These are phyloP conservation scores for Psilocybe sp. DNA, from an alignment of 768 basidiomycete genomes.

Conservation along the genomic window DNA sequence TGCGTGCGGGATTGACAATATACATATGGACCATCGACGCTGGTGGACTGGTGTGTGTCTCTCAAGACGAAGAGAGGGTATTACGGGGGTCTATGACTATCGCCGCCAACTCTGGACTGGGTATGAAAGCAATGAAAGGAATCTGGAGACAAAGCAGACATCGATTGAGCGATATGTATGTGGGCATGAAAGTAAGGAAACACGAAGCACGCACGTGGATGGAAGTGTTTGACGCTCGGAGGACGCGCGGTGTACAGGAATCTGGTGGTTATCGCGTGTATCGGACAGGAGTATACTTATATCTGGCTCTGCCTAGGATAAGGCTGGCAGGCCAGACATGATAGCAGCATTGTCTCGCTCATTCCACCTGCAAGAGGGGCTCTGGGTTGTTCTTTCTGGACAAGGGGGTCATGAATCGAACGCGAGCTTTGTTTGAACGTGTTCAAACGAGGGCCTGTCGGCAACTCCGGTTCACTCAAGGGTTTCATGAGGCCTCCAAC, in stretches of 20 bases:
- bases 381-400: too few species aligned
- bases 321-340: too few species aligned
- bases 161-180: constrained; percentile 18
- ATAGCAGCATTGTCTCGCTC: too few species aligned
- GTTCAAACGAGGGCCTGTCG: too few species aligned
- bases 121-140: constrained; percentile 13
- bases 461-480: too few species aligned
- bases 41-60: constrained; percentile 3
- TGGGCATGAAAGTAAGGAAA: constrained; percentile 22
- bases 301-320: too few species aligned
- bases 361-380: too few species aligned
- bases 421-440: too few species aligned
- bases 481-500: too few species aligned
- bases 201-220: constrained; percentile 39
- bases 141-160: constrained; percentile 9
- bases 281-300: neutral
- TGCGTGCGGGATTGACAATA: constrained; percentile 33
- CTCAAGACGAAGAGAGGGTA: neutral
- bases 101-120: neutral
- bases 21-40: constrained; percentile 36
- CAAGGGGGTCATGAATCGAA: too few species aligned
- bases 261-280: constrained; percentile 2
- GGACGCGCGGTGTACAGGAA: neutral
- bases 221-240: constrained; percentile 4
- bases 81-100: constrained; percentile 1